phyloP scores from a whole-genome alignment of 176 grass and related monocot species.

The Puya raimondii region DNA sequence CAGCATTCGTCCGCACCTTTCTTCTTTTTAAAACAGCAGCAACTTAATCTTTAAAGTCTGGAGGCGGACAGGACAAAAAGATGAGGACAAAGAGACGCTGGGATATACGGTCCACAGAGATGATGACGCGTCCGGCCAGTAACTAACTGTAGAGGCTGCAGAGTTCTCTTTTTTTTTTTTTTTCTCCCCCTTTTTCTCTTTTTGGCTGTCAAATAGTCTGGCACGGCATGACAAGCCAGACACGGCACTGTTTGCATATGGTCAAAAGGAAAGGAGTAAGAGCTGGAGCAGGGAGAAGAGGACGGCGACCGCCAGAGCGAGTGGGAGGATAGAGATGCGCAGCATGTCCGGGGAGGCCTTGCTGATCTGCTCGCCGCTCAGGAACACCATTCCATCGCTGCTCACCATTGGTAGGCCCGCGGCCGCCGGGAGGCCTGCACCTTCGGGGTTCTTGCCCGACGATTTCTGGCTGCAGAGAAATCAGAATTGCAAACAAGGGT shows the following conservation, averaged over 20 bases:
- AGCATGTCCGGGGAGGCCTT: background rate
- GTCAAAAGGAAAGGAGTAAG: background rate
- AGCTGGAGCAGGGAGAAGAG: conserved; percentile 3
- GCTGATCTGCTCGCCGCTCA: conserved; percentile 14
- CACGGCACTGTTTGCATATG: no score
- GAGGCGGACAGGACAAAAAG: no score
- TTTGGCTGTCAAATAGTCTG: no score
- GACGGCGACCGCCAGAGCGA: background rate
- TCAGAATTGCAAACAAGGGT: background rate
- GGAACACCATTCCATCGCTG: conserved; percentile 45
- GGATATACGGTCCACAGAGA: background rate
- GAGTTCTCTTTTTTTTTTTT: no score
- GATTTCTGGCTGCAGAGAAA: conserved; percentile 36
- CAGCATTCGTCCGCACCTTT: no score
- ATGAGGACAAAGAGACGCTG: background rate
- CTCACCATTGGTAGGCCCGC: background rate
- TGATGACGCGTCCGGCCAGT: background rate
- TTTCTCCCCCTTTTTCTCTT: no score
- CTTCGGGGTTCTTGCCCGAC: conserved; percentile 30
- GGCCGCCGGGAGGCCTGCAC: conserved; percentile 18
- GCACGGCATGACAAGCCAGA: no score
- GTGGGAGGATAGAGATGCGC: conserved; percentile 13
- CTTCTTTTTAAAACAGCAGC: no score
- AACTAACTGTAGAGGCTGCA: no score
- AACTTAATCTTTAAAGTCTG: no score